Evolutionary conservation across 495 filamentous ascomycete species (phyloP), one percentile per base, ranked within the genome.

Genomic region (Podospora pseudoanserina): DNA sequence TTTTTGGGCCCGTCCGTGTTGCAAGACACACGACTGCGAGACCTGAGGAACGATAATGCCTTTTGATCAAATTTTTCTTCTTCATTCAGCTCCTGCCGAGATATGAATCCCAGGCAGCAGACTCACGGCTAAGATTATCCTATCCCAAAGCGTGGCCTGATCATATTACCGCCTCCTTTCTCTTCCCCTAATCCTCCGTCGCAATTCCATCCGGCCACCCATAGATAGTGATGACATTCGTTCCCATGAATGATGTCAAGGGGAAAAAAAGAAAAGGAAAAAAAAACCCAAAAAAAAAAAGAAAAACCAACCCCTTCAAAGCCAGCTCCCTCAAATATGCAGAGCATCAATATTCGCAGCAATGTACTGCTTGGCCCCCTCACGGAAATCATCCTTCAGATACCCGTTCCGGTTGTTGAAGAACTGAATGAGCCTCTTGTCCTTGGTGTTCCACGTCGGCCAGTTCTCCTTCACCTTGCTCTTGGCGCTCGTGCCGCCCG

Each of bases 381-480:
- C 72, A 30, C 89, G 79, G 74, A 91, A 92, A 68, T 89, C 76
- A 78, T 91, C 90, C 53, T 74, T 78, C 1, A 91, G 57, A 19
- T 87, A 67, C 19, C 71, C 77, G 1, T 74, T 81, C 34, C 63
- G 65, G 55, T 83, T 72, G 13, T 76, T 80, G 67, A 82, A 81
- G 70, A 90, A 87, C 54, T 90, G 78, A 82, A 90, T 83, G 60
- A 91, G 64, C 72, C 85, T 71, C 56, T 83, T 78, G 4, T 79
- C 76, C 23, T 78, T 76, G 27, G 76, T 79, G 81, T 56, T 63
- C 74, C 88, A 92, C 73, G 86, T 78, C 53, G 89, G 90, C 90
- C 90, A 92, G 1, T 82, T 63, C 70, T 80, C 75, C 60, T 74
- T 78, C 6, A 66, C 73, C 30, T 65, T 78, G 63, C 70, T 71